Evolutionary conservation across 1,284 basidiomycete genomes (phyloP).

Genomic region (Malassezia sympodialis): DNA sequence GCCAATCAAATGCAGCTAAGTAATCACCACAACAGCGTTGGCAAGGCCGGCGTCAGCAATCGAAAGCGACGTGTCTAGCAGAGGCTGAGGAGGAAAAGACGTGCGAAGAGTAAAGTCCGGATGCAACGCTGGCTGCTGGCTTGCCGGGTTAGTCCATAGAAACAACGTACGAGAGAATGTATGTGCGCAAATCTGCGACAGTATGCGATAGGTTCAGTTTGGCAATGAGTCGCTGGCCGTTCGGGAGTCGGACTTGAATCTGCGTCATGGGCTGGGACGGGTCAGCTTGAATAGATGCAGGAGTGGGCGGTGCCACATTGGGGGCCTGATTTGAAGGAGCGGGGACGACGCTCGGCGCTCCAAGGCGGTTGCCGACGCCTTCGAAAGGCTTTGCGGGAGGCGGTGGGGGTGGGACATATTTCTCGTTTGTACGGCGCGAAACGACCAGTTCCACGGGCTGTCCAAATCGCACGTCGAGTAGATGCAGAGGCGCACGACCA

Average conservation of each 20-base stretch:
- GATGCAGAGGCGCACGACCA: slow-evolving; percentile 67
- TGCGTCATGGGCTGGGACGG: slow-evolving; percentile 69
- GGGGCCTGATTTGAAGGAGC: slow-evolving; percentile 32
- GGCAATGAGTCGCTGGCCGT: slow-evolving; percentile 75
- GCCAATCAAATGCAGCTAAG: background rate
- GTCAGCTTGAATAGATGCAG: slow-evolving; percentile 55
- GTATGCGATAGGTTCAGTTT: slow-evolving; percentile 88
- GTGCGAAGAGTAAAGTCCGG: slow-evolving; percentile 39
- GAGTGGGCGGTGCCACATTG: background rate
- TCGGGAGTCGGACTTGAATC: slow-evolving; percentile 79
- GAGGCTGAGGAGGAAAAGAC: slow-evolving; percentile 43
- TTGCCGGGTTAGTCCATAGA: background rate
- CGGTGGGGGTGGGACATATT: slow-evolving; percentile 58
- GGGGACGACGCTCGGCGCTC: slow-evolving; percentile 48
- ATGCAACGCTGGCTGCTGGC: slow-evolving; percentile 20
- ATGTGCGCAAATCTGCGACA: slow-evolving; percentile 70
- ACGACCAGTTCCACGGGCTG: slow-evolving; percentile 82
- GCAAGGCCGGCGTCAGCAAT: slow-evolving; percentile 38
- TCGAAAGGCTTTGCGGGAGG: slow-evolving; percentile 56
- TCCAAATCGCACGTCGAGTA: slow-evolving; percentile 66
- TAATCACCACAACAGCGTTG: slow-evolving; percentile 42
- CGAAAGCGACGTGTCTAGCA: slow-evolving; percentile 35
- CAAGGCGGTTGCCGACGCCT: slow-evolving; percentile 74
- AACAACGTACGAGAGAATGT: slow-evolving; percentile 73
- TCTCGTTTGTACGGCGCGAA: slow-evolving; percentile 62